Base-by-base conservation (phyloP, 2,329 filamentous ascomycete species). In the Venturia pyrina region DNA sequence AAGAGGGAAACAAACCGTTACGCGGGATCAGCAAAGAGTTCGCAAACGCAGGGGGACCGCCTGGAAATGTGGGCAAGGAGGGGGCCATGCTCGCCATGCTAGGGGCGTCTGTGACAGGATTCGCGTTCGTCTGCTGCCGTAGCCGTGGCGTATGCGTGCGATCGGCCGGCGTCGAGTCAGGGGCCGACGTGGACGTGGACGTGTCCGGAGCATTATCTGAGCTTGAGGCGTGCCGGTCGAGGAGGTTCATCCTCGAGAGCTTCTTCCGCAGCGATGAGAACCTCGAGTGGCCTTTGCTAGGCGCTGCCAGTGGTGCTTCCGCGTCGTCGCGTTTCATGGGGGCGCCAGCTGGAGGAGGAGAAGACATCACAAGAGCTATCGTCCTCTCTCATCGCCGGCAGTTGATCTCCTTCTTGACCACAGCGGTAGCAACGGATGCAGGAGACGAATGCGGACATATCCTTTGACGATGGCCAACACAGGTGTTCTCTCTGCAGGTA, bases 1-100 rank as follows among this genome's bases (percentile, higher is more conserved):
- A 62, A 7, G 37, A n/a, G 21, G 37, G 10, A 62, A 62, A 62
- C 60, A 44, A 28, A 62, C 60, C 60, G 37, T 62, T 62, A 40
- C 43, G 43, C 8, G 60, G 60, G 60, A 43, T 62, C 43, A 28
- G 37, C 60, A 28, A 7, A 46, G 60, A 24, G 10, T n/a, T 32
- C 11, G 7, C 53, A 21, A 59, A 59, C 7, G 53, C 53, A 59
- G 53, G 28, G 53, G 53, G 15, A n/a, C 28, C 53, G 28, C 53
- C 53, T 59, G 53, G 15, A 59, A 37, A 37, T 28, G 21, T 32
- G 28, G 53, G 28, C 15, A 34, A 17, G 17, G 24, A 21, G 6
- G 46, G 46, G 46, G 46, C 46, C 43, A 17, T 46, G 43, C n/a
- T n/a, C n/a, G 28, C 28, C 28, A 4, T 28, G 28, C 19, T 21